Conservation (phyloP, 768 basidiomycete species). For the Daedaleopsis nitida region DNA sequence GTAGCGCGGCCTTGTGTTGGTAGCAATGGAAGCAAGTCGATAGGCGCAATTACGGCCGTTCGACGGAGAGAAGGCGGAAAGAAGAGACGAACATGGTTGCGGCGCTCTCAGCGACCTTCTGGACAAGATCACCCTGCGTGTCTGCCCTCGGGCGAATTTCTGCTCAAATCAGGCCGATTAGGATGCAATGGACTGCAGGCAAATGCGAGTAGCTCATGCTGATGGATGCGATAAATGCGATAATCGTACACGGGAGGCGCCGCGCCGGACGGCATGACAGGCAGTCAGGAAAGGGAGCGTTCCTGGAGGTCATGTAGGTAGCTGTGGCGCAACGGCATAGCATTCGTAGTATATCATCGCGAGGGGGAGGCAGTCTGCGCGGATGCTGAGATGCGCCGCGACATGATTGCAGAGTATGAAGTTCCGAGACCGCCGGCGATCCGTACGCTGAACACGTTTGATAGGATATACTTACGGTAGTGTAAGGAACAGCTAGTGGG, state of each 20-base stretch:
- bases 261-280: neutral
- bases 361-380: neutral
- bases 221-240: neutral
- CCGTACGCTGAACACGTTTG: neutral
- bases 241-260: neutral
- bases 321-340: neutral
- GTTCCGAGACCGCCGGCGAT: neutral
- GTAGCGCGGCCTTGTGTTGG: neutral
- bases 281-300: neutral
- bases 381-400: neutral
- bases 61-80: neutral
- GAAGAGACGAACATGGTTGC: neutral
- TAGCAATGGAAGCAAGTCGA: neutral
- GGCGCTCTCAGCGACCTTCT: neutral
- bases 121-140: neutral
- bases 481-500: no score
- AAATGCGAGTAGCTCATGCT: neutral
- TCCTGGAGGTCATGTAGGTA: neutral
- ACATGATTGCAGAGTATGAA: neutral
- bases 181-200: no score
- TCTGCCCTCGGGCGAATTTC: no score
- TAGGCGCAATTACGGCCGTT: neutral
- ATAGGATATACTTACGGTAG: no score
- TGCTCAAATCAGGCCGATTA: no score
- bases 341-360: neutral